A percentile compares a stretch with the other conserved stretches of the same genome.
These are phyloP conservation scores for Neocatenulostroma microsporum DNA, from an alignment of 2,329 filamentous ascomycete genomes.

Conservation along the genomic window DNA sequence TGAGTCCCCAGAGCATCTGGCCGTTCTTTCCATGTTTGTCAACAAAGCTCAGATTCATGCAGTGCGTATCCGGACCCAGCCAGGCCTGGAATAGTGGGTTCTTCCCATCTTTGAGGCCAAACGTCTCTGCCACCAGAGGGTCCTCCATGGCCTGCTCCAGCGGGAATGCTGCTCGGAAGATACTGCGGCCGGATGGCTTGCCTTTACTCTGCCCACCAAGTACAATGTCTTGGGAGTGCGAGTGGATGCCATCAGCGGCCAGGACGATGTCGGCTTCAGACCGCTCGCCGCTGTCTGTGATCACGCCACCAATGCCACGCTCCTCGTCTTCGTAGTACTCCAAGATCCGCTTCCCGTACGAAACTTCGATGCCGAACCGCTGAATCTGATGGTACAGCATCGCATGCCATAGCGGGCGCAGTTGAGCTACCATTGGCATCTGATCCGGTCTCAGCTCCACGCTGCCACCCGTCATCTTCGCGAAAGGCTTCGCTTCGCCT, in stretches of 20 bases:
- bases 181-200: conserved; percentile 16
- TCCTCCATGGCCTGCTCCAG: conserved; percentile 14
- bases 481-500: conserved; percentile 11
- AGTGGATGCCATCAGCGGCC: conserved; percentile 12
- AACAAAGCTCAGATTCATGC: conserved; percentile 36
- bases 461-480: conserved; percentile 1
- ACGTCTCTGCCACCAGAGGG: conserved; percentile 13
- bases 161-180: conserved; percentile 15
- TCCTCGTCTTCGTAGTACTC: conserved; percentile 8
- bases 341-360: conserved; percentile 8
- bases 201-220: conserved; percentile 8
- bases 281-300: conserved; percentile 2
- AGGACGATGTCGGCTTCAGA: conserved; percentile 10
- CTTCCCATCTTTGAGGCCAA: conserved; percentile 13
- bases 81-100: conserved; percentile 15
- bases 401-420: conserved; percentile 14
- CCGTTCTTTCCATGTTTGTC: conserved; percentile 36
- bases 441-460: conserved; percentile 8
- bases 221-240: conserved; percentile 5
- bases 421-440: conserved; percentile 15
- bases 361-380: conserved; percentile 14
- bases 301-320: conserved; percentile 8
- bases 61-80: conserved; percentile 17
- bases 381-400: conserved; percentile 17
- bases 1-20: conserved; percentile 45